Conservation (phyloP, 129 eudicot genomes). For the Saussurea involucrata region DNA sequence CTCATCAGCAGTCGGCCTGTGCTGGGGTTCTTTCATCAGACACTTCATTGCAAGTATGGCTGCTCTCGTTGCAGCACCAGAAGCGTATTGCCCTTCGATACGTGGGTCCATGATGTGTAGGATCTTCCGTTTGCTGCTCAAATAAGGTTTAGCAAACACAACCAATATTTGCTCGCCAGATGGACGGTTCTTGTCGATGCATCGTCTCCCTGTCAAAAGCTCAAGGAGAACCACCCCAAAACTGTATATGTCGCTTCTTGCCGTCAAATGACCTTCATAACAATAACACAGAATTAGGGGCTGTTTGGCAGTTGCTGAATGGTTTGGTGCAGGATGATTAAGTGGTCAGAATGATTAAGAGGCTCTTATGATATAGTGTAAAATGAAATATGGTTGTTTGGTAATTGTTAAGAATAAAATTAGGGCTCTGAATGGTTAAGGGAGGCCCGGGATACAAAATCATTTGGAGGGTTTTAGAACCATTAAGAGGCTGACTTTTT, state of each 20-base stretch:
- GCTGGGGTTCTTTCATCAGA: slow-evolving; percentile 54
- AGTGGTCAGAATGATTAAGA: no score
- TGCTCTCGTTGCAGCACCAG: slow-evolving; percentile 44
- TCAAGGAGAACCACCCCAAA: slow-evolving; percentile 75
- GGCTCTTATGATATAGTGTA: no score
- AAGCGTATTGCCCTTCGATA: slow-evolving; percentile 65
- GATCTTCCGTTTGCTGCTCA: slow-evolving; percentile 49
- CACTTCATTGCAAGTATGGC: slow-evolving; percentile 71
- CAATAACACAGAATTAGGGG: not conserved
- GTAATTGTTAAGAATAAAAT: no score
- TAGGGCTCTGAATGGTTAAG: no score
- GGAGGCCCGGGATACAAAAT: no score
- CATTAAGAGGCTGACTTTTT: no score
- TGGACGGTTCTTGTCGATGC: slow-evolving; percentile 55
- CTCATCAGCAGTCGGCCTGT: slow-evolving; percentile 63
- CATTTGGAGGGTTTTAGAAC: no score
- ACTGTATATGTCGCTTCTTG: slow-evolving; percentile 69
- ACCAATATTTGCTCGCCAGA: slow-evolving; percentile 54
- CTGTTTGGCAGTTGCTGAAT: no score
- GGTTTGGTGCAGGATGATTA: no score
- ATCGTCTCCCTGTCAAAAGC: slow-evolving; percentile 60
- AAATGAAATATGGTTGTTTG: no score
- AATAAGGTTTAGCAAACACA: slow-evolving; percentile 66
- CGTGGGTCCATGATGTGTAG: slow-evolving; percentile 62
- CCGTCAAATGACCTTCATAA: slow-evolving; percentile 65